phyloP scores from a whole-genome alignment of 768 basidiomycete species.

The Chiua virens region DNA sequence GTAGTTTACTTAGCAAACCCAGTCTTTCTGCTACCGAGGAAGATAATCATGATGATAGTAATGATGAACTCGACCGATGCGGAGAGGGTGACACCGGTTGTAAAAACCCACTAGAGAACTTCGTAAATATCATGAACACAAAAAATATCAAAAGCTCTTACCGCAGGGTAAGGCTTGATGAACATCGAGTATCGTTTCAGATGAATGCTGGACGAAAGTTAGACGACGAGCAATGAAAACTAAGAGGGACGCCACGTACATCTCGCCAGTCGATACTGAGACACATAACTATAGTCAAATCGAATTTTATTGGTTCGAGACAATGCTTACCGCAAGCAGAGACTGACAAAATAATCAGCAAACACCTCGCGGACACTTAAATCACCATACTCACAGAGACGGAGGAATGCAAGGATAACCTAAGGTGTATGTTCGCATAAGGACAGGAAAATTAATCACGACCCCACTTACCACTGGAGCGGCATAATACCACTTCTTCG shows the following conservation, averaged over 20 bases:
- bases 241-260: slow-evolving; percentile 14
- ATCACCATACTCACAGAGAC: slow-evolving; percentile 26
- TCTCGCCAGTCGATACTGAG: slow-evolving; percentile 34
- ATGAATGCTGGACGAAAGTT: slow-evolving; percentile 16
- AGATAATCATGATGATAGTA: slow-evolving; percentile 29
- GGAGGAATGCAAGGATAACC: slow-evolving; percentile 34
- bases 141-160: not conserved
- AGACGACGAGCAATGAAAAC: not conserved
- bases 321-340: slow-evolving; percentile 28
- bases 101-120: slow-evolving; percentile 30
- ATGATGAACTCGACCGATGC: slow-evolving; percentile 36
- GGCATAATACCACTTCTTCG: slow-evolving; percentile 33
- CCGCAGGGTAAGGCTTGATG: slow-evolving; percentile 32
- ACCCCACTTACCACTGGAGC: slow-evolving; percentile 24
- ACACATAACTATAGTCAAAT: not conserved
- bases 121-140: not conserved
- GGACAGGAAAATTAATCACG: not conserved
- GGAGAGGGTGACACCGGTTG: slow-evolving; percentile 30
- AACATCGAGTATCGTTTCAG: slow-evolving; percentile 30
- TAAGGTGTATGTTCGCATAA: not conserved
- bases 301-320: not conserved
- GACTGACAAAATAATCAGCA: slow-evolving; percentile 19
- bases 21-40: slow-evolving; percentile 33
- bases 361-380: not conserved
- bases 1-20: slow-evolving; percentile 27